Conservation (phyloP, 345 rosid species). For the Gossypium turneri region DNA sequence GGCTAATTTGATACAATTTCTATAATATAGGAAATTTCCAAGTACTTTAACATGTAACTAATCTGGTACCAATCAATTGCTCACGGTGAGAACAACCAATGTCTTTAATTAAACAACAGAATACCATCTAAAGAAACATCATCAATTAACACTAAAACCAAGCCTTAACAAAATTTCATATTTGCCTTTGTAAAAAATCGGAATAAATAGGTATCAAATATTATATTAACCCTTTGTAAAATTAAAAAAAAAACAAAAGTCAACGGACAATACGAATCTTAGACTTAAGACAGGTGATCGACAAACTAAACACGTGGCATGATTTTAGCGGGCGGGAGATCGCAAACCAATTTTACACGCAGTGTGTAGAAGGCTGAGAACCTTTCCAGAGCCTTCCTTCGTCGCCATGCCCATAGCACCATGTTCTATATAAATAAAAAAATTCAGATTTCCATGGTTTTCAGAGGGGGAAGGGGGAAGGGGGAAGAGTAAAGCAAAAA, state of each 20-base stretch:
- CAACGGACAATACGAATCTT: background rate
- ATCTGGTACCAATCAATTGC: background rate
- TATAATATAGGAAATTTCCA: no score
- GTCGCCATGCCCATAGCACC: background rate
- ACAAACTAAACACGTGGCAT: background rate
- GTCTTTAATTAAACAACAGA: background rate
- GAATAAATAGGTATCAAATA: background rate
- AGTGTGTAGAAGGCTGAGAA: background rate
- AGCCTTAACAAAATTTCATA: background rate
- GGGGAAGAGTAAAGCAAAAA: background rate
- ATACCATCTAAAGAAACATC: background rate
- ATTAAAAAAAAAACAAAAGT: no score
- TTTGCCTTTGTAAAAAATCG: background rate
- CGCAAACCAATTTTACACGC: background rate
- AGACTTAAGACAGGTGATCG: background rate
- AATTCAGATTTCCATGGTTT: background rate
- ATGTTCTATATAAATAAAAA: background rate
- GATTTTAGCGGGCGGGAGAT: background rate
- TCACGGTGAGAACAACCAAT: background rate
- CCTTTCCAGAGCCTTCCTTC: background rate
- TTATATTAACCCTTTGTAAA: no score
- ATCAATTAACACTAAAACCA: background rate
- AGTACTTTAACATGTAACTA: no score
- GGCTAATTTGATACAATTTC: fast-evolving
- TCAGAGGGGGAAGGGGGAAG: background rate